Base-by-base conservation (phyloP, 768 basidiomycete species). In the Lactarius vividus region DNA sequence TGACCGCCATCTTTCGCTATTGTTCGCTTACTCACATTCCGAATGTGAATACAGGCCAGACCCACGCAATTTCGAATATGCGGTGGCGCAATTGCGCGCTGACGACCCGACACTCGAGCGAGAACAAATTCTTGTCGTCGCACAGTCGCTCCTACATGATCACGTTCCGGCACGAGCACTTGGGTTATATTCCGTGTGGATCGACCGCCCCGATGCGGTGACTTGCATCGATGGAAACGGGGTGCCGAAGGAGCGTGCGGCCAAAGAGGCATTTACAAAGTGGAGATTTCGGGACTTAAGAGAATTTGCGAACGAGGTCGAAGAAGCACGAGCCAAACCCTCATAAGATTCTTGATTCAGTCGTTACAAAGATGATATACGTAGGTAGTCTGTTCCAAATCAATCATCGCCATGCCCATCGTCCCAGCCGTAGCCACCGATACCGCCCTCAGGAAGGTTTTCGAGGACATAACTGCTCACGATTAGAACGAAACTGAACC, bases 341-440 rank as follows among this genome's bases (percentile, higher is more conserved):
- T 53, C 37, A 33, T 42, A 26, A 62, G 31, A 57, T 49, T 8
- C 4, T 42, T 40, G 23, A 52, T 57, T 37, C 39, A 26, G 44
- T 13, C 18, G 6, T 54, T 54, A 39, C 29, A 39, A 18, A 66
- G 33, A n/a, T 28, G 57, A n/a, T 55, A 59, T 63, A 18, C 26
- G 39, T 58, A 26, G 15, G 23, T 7, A 59, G 42, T 31, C 57
- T 42, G 35, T 54, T 26, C 13, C 20, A 40, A 46, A n/a, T 83
- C 75, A 92, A 74, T 92, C 91, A 71, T 92, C 91, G 2, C 91
- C 91, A 72, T 91, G 86, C 4, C 91, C 91, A 62, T 92, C 89
- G 69, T 92, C 91, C 71, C 84, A 86, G n/a, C 88, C 88, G 61
- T 82, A 80, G 62, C 77, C 72, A n/a, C 90, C 90, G 72, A 87